These are phyloP conservation scores for Pyracantha coccinea DNA, from an alignment of 331 rosid genomes.

Conservation along the genomic window DNA sequence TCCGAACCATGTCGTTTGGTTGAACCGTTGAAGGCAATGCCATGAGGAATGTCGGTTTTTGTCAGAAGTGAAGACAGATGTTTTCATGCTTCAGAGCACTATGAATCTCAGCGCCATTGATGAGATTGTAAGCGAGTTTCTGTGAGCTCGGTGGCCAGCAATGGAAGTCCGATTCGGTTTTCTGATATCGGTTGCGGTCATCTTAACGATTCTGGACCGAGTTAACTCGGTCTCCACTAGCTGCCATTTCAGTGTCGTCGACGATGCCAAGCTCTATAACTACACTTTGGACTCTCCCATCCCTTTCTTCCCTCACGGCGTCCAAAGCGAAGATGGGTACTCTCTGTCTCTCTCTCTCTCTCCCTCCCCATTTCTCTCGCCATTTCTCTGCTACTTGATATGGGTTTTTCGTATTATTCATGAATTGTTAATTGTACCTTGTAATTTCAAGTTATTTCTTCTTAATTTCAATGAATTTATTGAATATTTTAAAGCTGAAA, in stretches of 20 bases:
- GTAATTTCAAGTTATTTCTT: neutral
- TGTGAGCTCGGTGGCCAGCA: constrained; percentile 25
- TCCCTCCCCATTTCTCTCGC: too few relatives aligned
- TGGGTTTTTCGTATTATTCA: neutral
- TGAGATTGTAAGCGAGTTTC: neutral
- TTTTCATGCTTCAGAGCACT: too few relatives aligned
- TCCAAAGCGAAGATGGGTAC: constrained; percentile 96
- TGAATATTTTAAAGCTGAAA: too few relatives aligned
- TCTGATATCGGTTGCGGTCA: constrained; percentile 21
- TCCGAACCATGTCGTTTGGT: too few relatives aligned
- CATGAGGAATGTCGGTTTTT: too few relatives aligned
- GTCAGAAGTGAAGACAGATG: too few relatives aligned
- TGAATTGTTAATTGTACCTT: neutral
- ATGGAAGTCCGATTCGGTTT: constrained; percentile 19
- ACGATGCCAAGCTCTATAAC: constrained; percentile 52
- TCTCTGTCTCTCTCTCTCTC: neutral
- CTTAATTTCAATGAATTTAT: neutral
- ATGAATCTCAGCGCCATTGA: too few relatives aligned
- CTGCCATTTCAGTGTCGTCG: constrained; percentile 45
- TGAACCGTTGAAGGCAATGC: too few relatives aligned
- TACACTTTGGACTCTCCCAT: constrained; percentile 66
- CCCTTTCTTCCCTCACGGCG: constrained; percentile 68
- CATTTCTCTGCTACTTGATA: constrained; percentile 1
- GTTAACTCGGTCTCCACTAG: constrained; percentile 22
- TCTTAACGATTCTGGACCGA: constrained; percentile 29